A percentile compares a stretch with the other conserved stretches of the same genome.
Conservation (phyloP, 805 yeast species). For the Pichia phayaonensis region DNA sequence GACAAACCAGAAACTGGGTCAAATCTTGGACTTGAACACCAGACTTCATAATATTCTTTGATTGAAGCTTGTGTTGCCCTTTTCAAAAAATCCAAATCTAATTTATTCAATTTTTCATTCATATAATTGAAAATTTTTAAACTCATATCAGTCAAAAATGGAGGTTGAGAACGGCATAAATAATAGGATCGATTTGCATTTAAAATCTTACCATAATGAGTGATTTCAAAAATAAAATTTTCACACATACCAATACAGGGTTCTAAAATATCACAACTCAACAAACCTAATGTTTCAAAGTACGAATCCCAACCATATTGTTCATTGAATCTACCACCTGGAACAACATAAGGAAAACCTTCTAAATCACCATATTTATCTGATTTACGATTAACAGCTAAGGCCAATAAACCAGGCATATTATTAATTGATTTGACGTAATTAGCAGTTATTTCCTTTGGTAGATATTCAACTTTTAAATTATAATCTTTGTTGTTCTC, state of each 20-base stretch:
- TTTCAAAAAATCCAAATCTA: constrained; percentile 52
- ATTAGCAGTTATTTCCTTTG: constrained; percentile 66
- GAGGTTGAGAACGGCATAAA: constrained; percentile 91
- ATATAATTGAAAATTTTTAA: constrained; percentile 56
- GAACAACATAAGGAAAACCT: constrained; percentile 85
- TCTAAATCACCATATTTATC: constrained; percentile 29
- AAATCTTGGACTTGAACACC: constrained; percentile 69
- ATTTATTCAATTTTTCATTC: constrained; percentile 29
- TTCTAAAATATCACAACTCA: constrained; percentile 56
- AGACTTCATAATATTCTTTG: constrained; percentile 73
- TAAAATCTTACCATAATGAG: constrained; percentile 83
- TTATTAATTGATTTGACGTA: constrained; percentile 69
- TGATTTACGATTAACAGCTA: constrained; percentile 51
- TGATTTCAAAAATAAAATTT: constrained; percentile 84
- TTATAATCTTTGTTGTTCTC: constrained; percentile 44
- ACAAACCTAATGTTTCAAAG: constrained; percentile 78
- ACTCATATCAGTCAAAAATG: constrained; percentile 92
- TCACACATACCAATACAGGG: constrained; percentile 87
- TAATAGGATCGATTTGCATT: constrained; percentile 93
- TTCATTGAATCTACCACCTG: constrained; percentile 96
- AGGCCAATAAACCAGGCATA: constrained; percentile 78
- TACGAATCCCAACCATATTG: constrained; percentile 98
- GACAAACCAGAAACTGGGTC: constrained; percentile 75
- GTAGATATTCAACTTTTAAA: constrained; percentile 72
- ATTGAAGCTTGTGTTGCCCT: constrained; percentile 73